Evolutionary conservation across 2,329 filamentous ascomycete species (phyloP).

Genomic region (Pseudogymnoascus sp.): DNA sequence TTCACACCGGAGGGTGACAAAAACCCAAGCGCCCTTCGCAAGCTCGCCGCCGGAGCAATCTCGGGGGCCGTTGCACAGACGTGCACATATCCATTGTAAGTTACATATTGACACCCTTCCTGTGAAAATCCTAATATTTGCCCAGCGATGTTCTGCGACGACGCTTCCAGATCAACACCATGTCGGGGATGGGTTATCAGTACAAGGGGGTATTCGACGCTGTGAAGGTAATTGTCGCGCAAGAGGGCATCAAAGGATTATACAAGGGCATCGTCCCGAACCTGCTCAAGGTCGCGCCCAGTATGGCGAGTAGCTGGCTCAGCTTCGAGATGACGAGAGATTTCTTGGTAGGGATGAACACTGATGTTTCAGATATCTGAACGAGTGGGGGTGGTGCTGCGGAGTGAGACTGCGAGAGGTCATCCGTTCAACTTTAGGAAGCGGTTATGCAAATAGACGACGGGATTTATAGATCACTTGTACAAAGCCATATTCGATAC

Average conservation of each 20-base stretch:
- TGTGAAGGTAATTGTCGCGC: slow-evolving; percentile 67
- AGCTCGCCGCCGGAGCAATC: slow-evolving; percentile 81
- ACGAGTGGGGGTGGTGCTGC: neutral
- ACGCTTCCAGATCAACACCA: slow-evolving; percentile 97
- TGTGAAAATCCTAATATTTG: slow-evolving; percentile 18
- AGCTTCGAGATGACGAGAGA: slow-evolving; percentile 94
- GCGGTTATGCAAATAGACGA: slow-evolving; percentile 6
- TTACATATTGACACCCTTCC: slow-evolving; percentile 17
- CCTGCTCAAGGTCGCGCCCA: slow-evolving; percentile 91
- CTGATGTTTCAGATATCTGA: slow-evolving; percentile 27
- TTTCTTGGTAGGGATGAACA: slow-evolving; percentile 60
- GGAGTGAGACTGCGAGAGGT: neutral
- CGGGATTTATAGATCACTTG: slow-evolving; percentile 5
- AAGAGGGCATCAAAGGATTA: slow-evolving; percentile 77
- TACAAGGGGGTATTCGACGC: slow-evolving; percentile 86
- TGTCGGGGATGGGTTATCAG: slow-evolving; percentile 95
- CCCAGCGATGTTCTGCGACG: slow-evolving; percentile 79
- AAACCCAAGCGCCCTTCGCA: slow-evolving; percentile 71
- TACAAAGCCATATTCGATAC: slow-evolving; percentile 7
- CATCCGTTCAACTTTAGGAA: neutral
- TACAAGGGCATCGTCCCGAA: slow-evolving; percentile 98
- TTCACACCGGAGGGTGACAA: slow-evolving; percentile 83
- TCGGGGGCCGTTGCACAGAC: slow-evolving; percentile 97
- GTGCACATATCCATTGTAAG: slow-evolving; percentile 96
- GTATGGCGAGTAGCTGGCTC: slow-evolving; percentile 97